These are phyloP conservation scores for Colletotrichum melonis DNA, from an alignment of 2,329 filamentous ascomycete species.

Conservation along the genomic window DNA sequence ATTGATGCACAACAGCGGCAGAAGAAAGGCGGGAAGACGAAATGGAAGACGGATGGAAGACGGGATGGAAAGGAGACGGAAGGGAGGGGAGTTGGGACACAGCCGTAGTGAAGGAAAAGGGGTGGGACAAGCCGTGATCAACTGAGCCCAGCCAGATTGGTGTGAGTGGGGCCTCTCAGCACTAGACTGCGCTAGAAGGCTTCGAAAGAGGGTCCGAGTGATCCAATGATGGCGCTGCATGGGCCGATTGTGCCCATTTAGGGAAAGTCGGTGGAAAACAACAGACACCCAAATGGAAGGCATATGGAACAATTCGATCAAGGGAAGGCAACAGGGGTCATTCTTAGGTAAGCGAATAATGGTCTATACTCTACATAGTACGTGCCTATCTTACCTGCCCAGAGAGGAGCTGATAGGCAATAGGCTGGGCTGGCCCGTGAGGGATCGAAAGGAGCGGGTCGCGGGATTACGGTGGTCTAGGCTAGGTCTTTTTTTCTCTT, in stretches of 20 bases:
- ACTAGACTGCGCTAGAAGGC: slow-evolving; percentile 32
- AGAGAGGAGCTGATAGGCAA: too few relatives aligned
- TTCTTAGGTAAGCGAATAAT: not conserved
- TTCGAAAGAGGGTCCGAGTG: slow-evolving; percentile 8
- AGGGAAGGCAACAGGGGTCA: not conserved
- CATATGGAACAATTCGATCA: slow-evolving; percentile 25
- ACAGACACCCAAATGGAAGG: slow-evolving; percentile 17
- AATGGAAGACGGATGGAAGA: slow-evolving; percentile 15
- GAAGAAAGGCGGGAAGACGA: not conserved
- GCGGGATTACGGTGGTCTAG: slow-evolving; percentile 9
- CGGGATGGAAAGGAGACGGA: slow-evolving; percentile 1
- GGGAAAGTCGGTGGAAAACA: slow-evolving; percentile 1
- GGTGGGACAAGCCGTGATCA: not conserved
- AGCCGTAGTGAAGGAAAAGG: not conserved
- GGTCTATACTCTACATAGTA: too few relatives aligned
- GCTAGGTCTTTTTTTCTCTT: not conserved
- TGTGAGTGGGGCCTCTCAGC: slow-evolving; percentile 5
- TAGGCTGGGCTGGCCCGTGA: not conserved
- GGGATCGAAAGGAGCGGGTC: not conserved
- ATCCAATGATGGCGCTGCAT: slow-evolving; percentile 10
- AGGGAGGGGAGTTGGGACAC: not conserved
- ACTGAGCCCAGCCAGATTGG: not conserved
- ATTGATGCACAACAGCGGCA: not conserved
- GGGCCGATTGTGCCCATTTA: not conserved
- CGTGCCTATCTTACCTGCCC: too few relatives aligned